Percentiles rank a stretch among this genome's conserved stretches.
These are phyloP conservation scores for Rhizophora apiculata DNA, from an alignment of 345 rosid genomes.

Conservation along the genomic window DNA sequence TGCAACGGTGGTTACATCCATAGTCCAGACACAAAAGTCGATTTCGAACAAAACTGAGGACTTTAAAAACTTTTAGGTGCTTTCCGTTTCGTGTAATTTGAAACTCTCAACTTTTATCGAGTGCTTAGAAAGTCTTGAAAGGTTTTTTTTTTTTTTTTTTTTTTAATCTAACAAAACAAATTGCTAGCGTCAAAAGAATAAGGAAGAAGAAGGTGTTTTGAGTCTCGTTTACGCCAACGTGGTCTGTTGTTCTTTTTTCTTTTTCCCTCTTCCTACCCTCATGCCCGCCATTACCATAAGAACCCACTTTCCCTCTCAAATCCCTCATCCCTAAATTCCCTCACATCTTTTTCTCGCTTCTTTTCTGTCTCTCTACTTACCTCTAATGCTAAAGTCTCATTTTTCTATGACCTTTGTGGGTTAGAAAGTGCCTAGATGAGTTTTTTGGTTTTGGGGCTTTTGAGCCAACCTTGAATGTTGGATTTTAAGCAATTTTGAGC, in stretches of 20 bases:
- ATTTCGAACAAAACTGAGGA: conserved; percentile 14
- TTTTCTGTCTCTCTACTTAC: not conserved
- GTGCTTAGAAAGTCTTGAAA: conserved; percentile 12
- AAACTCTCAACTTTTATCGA: conserved; percentile 15
- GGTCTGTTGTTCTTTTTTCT: conserved; percentile 31
- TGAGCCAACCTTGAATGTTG: not conserved
- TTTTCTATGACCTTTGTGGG: not conserved
- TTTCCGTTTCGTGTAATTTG: conserved; percentile 18
- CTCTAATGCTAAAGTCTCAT: not conserved
- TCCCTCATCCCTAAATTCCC: conserved; percentile 3
- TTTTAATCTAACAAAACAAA: conserved; percentile 6
- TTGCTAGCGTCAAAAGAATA: conserved; percentile 24
- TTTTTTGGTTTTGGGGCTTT: not conserved
- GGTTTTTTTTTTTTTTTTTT: not conserved
- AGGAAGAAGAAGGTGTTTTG: conserved; percentile 30
- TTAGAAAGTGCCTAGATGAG: conserved; percentile 4
- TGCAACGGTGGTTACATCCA: conserved; percentile 28
- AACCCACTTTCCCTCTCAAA: conserved; percentile 33
- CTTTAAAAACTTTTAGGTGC: conserved; percentile 4
- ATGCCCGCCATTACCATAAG: conserved; percentile 37
- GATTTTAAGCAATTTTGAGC: not conserved
- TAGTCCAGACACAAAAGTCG: conserved; percentile 6
- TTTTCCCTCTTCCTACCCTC: not conserved
- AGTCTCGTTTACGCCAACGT: conserved; percentile 74
- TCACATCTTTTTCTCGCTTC: not conserved